Evolutionary conservation across 2,329 filamentous ascomycete species (phyloP), one percentile per base, ranked within the genome.

Genomic region (Alternaria tenuissima): DNA sequence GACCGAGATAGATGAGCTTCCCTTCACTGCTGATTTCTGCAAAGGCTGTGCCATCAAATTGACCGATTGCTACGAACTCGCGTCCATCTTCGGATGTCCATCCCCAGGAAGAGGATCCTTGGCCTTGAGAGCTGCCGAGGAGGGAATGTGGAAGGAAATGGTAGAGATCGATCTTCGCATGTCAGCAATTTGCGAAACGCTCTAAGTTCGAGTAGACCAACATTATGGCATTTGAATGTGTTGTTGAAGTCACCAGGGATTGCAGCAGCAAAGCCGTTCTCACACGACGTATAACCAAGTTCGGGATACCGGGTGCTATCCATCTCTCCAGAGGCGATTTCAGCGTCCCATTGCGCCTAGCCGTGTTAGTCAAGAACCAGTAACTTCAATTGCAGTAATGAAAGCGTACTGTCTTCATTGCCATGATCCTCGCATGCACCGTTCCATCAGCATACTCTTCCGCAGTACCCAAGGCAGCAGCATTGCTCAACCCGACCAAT

Each of bases 81-180:
- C 84, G 81, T 32, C 83, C 83, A 32, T 81, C 78, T 2, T 76
- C 72, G 20, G 83, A 80, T 0, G 81, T 83, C 83, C 84, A 85
- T 6, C 84, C 84, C 83, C 83, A 85, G 0, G 81, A 83, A 5
- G 76, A 78, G 4, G 76, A 79, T 14, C 79, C 79, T 43, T 76
- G 75, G 34, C 76, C 78, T 24, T 63, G 62, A 32, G 62, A 65
- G 62, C 81, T 83, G 9, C 84, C 85, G 2, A 87, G 79, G 30
- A 81, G 80, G 3, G 80, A 78, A 64, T 87, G 85, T 48, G 79
- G 81, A 39, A 84, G 76, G 73, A 87, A 87, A 67, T 84, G 82
- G 69, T 86, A 84, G 3, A 86, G 79, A 63, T 87, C 84, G 18
- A 85, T 76, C 77, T 72, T n/a, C 1, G 12, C 3, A 32, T 14